Percentiles rank a stretch among this genome's conserved stretches.
These are phyloP conservation scores for Peniophora sp. DNA, from an alignment of 1,284 basidiomycete species.

Conservation along the genomic window DNA sequence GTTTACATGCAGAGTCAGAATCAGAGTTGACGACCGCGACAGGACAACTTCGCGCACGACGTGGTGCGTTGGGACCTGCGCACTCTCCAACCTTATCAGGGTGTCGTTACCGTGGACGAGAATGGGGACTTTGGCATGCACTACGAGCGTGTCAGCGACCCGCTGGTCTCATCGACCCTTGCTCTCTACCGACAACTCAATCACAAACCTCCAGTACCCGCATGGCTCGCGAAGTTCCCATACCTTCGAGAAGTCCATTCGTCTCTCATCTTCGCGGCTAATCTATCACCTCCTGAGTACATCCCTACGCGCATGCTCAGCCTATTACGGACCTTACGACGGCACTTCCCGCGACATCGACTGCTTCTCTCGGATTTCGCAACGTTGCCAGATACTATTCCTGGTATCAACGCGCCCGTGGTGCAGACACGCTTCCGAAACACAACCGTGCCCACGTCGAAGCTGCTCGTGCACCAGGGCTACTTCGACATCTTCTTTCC, in stretches of 20 bases:
- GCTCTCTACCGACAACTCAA: conserved; percentile 50
- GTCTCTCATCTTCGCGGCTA: conserved; percentile 82
- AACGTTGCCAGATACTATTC: conserved; percentile 78
- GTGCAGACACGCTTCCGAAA: conserved; percentile 90
- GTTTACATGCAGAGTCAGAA: conserved; percentile 4
- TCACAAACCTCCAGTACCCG: conserved; percentile 48
- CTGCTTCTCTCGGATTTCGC: conserved; percentile 92
- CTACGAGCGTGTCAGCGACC: conserved; percentile 82
- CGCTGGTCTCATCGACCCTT: conserved; percentile 72
- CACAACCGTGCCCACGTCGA: conserved; percentile 83
- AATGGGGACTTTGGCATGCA: conserved; percentile 82
- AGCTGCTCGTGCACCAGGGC: conserved; percentile 89
- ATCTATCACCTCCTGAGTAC: conserved; percentile 86
- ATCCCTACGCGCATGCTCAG: conserved; percentile 89
- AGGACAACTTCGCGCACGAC: conserved; percentile 98
- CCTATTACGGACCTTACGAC: conserved; percentile 78
- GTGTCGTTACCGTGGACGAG: conserved; percentile 73
- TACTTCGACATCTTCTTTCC: conserved; percentile 99
- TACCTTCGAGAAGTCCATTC: conserved; percentile 56
- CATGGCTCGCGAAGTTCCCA: conserved; percentile 44
- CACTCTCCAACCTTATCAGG: conserved; percentile 79
- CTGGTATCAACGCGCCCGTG: conserved; percentile 85
- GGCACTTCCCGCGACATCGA: conserved; percentile 85
- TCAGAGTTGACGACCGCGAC: conserved; percentile 2
- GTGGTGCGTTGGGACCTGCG: conserved; percentile 83